Base-by-base conservation (phyloP, 225 moss, liverwort and hornwort genomes). In the Rhytidiadelphus loreus region DNA sequence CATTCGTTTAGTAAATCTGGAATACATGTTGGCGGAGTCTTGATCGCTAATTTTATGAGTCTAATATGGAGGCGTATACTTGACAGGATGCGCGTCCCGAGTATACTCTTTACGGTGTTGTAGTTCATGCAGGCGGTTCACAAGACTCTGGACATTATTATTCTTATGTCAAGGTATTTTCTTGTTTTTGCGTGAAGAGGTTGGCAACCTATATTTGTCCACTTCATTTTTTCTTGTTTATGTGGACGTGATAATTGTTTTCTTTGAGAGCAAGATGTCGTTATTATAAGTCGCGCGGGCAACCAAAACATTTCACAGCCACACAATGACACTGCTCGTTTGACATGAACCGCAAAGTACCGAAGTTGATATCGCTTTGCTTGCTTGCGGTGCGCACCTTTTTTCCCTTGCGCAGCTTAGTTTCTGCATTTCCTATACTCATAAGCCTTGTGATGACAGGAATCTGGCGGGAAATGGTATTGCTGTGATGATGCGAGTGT, bases 101-200 rank as follows among this genome's bases (percentile, higher is more conserved):
- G 86, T 96, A 96, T 86, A 89, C 95, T 88, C 92, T 96, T 43
- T 96, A 96, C 83, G 96, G 96, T 57, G 94, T 95, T 66, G 95
- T 96, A 33, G 95, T 96, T 64, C 96, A 96, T 83, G 91, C 96
- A 33, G 96, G 96, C 60, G 91, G 93, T 86, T 94, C 96, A 56
- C 96, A 96, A 91, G 96, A 95, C 91, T 94, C 94, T 85, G 96
- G 96, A 65, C 96, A 96, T 77, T 96, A 96, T 88, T 96, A 96
- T 91, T 92, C 96, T 64, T 95, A 96, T 90, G 95, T 96, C 62
- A 96, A 96, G 95, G 96, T 96, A 93, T 83, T 71, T 87, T 62
- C 58, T 22, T 26, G 21, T 41, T 37, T 41, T 29, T 75, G 37
- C 70, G 56, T 57, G 68, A 44, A 65, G 86, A 60, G 57, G 33